phyloP scores from a whole-genome alignment of 495 filamentous ascomycete species.

The Ascodesmis nigricans region DNA sequence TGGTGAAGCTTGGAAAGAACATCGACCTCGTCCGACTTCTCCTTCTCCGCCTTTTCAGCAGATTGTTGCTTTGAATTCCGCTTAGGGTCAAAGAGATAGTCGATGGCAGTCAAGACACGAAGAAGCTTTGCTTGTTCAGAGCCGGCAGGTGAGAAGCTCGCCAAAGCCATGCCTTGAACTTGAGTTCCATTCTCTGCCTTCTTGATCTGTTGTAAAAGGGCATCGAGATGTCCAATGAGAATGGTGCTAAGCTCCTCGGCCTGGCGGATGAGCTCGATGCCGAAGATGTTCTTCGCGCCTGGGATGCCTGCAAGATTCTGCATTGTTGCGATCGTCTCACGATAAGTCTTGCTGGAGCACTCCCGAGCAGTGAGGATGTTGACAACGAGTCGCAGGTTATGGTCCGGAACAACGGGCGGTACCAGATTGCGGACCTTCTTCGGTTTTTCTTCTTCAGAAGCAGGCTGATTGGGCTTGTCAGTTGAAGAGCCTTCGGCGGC shows the following conservation, averaged over 20 bases:
- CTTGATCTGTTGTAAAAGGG: conserved; percentile 69
- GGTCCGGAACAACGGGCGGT: conserved; percentile 69
- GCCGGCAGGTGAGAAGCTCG: conserved; percentile 85
- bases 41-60: conserved; percentile 31
- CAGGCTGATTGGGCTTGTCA: conserved; percentile 23
- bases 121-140: conserved; percentile 92
- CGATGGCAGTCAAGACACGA: conserved; percentile 79
- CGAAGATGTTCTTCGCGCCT: conserved; percentile 73
- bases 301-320: conserved; percentile 90
- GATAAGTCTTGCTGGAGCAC: conserved; percentile 90
- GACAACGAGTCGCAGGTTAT: conserved; percentile 77
- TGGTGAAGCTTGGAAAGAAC: conserved; percentile 73
- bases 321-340: conserved; percentile 88
- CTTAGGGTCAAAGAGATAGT: conserved; percentile 75
- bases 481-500: conserved; percentile 15
- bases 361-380: conserved; percentile 90
- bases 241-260: conserved; percentile 63
- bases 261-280: conserved; percentile 67
- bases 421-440: conserved; percentile 55
- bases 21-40: conserved; percentile 42
- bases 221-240: conserved; percentile 64
- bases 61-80: conserved; percentile 26
- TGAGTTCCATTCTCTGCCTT: conserved; percentile 74
- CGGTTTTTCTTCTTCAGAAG: conserved; percentile 33
- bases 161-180: conserved; percentile 77